Evolutionary conservation across 495 filamentous ascomycete species (phyloP).

Genomic region (Neurospora sp.): DNA sequence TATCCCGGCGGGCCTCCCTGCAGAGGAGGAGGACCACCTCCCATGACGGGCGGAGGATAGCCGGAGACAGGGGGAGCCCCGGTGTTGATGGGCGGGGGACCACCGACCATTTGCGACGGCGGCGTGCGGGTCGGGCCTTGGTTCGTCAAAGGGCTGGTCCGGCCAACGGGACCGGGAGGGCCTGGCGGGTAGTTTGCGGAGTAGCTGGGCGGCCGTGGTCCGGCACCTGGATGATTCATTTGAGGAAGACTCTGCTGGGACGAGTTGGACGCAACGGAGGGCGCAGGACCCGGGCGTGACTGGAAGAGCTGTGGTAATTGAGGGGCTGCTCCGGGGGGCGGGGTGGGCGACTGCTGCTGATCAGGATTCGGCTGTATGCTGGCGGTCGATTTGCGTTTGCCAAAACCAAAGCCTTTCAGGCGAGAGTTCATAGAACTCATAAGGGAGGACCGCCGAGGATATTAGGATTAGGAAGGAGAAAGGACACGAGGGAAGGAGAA

Average conservation of each 20-base stretch:
- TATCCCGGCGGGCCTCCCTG: slow-evolving; percentile 40
- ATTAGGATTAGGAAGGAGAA: slow-evolving; percentile 6
- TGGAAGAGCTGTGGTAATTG: slow-evolving; percentile 37
- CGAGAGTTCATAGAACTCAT: slow-evolving; percentile 56
- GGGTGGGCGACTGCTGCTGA: slow-evolving; percentile 16
- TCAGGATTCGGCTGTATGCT: slow-evolving; percentile 25
- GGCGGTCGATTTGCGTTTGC: slow-evolving; percentile 45
- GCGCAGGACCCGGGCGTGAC: slow-evolving; percentile 30
- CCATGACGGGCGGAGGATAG: slow-evolving; percentile 46
- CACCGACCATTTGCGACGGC: slow-evolving; percentile 54
- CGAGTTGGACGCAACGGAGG: slow-evolving; percentile 33
- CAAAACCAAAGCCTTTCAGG: slow-evolving; percentile 49
- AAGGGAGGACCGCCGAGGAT: slow-evolving; percentile 25
- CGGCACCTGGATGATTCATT: slow-evolving; percentile 49
- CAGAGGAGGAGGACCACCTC: slow-evolving; percentile 39
- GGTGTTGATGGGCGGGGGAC: slow-evolving; percentile 65
- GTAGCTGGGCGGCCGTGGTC: slow-evolving; percentile 65
- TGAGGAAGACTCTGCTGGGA: slow-evolving; percentile 40
- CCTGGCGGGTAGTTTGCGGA: slow-evolving; percentile 49
- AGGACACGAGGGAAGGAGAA: slow-evolving; percentile 16
- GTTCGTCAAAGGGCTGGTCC: slow-evolving; percentile 38
- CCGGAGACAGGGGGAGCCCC: slow-evolving; percentile 40
- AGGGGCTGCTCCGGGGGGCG: slow-evolving; percentile 27
- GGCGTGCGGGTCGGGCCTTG: slow-evolving; percentile 40
- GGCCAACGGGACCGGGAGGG: slow-evolving; percentile 42